These are phyloP conservation scores for Coniferiporia weirii DNA, from an alignment of 1,284 basidiomycete genomes.

Conservation along the genomic window DNA sequence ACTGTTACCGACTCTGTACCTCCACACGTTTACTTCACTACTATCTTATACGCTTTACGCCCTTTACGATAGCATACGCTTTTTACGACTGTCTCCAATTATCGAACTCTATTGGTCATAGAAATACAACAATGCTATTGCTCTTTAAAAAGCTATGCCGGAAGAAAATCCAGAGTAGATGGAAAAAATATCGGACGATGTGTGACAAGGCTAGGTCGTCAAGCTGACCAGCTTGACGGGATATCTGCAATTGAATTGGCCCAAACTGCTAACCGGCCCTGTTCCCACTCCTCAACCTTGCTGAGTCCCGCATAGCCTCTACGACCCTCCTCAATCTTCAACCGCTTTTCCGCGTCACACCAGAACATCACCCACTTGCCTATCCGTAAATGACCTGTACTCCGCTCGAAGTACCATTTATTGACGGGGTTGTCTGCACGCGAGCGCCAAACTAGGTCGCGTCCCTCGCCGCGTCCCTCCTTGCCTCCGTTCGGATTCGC, in stretches of 20 bases:
- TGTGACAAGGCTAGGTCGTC: not conserved
- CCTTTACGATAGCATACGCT: not conserved
- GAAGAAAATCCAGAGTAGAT: not conserved
- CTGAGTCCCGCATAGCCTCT: conserved; percentile 57
- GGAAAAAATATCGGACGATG: not conserved
- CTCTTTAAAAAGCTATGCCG: not conserved
- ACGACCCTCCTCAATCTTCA: conserved; percentile 62
- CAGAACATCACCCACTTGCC: conserved; percentile 93
- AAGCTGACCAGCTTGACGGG: conserved; percentile 72
- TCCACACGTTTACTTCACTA: not conserved
- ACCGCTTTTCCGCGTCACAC: conserved; percentile 91
- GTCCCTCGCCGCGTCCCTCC: conserved; percentile 83
- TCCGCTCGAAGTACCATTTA: conserved; percentile 99
- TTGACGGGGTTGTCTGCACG: conserved; percentile 94
- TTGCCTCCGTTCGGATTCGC: conserved; percentile 94
- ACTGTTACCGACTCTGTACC: not conserved
- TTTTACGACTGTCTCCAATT: not conserved
- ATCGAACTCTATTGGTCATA: not conserved
- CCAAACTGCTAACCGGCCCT: conserved; percentile 74
- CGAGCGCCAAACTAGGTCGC: conserved; percentile 94
- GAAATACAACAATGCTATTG: conserved; percentile 12
- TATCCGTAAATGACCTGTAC: conserved; percentile 84
- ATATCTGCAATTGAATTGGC: conserved; percentile 69
- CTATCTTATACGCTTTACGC: not conserved
- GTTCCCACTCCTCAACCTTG: conserved; percentile 79